Evolutionary conservation across 805 yeast genomes (phyloP).

Genomic region (Candida loeiensis): DNA sequence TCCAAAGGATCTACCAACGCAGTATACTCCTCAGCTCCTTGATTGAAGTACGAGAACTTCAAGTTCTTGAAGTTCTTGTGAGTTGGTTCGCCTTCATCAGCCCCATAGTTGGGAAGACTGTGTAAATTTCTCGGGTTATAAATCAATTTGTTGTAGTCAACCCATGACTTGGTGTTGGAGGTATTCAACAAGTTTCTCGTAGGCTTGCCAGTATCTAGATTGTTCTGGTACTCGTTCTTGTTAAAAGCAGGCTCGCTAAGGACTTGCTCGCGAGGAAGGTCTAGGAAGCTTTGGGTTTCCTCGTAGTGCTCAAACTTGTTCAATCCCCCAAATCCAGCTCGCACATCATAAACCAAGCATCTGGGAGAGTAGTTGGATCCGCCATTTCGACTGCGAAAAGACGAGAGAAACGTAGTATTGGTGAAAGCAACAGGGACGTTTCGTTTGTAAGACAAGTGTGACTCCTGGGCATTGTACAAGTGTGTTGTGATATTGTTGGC

Average conservation of each 20-base stretch:
- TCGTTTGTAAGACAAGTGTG: constrained; percentile 52
- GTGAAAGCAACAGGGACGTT: constrained; percentile 44
- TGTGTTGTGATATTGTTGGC: constrained; percentile 78
- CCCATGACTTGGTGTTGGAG: constrained; percentile 62
- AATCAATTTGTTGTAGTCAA: constrained; percentile 69
- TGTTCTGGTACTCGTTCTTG: constrained; percentile 60
- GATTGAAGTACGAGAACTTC: constrained; percentile 44
- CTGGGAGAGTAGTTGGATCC: constrained; percentile 70
- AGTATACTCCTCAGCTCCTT: constrained; percentile 61
- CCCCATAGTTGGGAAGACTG: constrained; percentile 43
- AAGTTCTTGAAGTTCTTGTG: constrained; percentile 31
- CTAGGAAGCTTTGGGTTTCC: constrained; percentile 7
- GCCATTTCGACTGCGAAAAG: constrained; percentile 19
- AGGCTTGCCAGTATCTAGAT: constrained; percentile 46
- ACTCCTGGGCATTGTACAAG: constrained; percentile 76
- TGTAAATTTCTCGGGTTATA: constrained; percentile 59
- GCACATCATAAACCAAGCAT: constrained; percentile 73
- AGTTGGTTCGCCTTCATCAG: constrained; percentile 12
- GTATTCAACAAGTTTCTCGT: constrained; percentile 26
- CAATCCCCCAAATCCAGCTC: constrained; percentile 72
- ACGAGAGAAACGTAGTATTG: constrained; percentile 38
- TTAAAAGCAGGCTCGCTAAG: constrained; percentile 19
- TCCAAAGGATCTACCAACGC: constrained; percentile 39
- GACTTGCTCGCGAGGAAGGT: constrained; percentile 8
- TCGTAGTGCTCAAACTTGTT: constrained; percentile 49